Base-by-base conservation (phyloP, 441 rosid species). In the Gossypium gossypioides region DNA sequence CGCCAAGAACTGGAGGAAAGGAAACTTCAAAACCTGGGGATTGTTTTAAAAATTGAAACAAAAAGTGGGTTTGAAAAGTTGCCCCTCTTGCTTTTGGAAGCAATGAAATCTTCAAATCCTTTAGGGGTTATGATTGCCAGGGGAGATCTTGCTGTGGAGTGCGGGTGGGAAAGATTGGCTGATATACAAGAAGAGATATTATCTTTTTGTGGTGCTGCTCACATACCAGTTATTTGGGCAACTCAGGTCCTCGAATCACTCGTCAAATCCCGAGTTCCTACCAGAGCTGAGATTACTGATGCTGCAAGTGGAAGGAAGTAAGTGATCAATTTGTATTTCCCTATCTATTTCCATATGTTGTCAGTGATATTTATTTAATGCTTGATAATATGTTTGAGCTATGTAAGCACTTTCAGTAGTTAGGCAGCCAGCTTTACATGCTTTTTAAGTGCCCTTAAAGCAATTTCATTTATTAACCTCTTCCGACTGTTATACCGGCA, bases 61-160 rank as follows among this genome's bases (percentile, higher is more conserved):
- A 79, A 68, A 59, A 76, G 85, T 58, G 90, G 90, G 69, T 86
- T 84, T 27, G 78, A 84, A 83, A 89, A 81, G n/a, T 52, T 89
- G 63, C 84, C 90, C 3, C 77, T 77, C 51, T 71, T 89, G 75
- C 85, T 89, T 0, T 67, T 87, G 72, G 91, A 89, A 72, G 89
- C 88, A 29, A 87, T 89, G 91, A 87, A 86, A 74, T 81, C 83
- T 61, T 63, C 79, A 8, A 87, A 87, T 81, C 94, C 90, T 32
- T 70, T 87, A 7, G 94, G 94, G 58, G 84, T 87, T 68, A 89
- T 87, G 91, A 83, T 89, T 77, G 94, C 90, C 24, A 75, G 91
- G 81, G 94, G 94, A 34, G 94, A 89, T 82, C 94, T 89, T 71
- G 94, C 89, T 0, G 91, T 89, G 34, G 94, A 89, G 69, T 87